Evolutionary conservation across 2,329 filamentous ascomycete genomes (phyloP).

Genomic region (Sclerotinia minor): DNA sequence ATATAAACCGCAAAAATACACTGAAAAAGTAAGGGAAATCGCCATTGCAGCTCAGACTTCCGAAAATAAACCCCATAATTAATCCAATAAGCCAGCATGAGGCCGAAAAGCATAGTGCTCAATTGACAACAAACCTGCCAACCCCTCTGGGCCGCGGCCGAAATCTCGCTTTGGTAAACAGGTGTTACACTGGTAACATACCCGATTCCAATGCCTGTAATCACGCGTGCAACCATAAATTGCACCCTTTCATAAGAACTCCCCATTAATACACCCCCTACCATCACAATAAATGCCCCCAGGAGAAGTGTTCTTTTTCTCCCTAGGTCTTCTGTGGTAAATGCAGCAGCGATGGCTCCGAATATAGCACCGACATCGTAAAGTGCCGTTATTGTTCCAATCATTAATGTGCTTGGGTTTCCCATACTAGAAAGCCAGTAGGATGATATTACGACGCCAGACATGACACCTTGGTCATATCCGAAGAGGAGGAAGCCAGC

Average conservation of each 20-base stretch:
- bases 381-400: background rate
- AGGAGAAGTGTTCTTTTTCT: background rate
- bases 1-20: constrained; percentile 78
- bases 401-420: constrained; percentile 10
- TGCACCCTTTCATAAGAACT: background rate
- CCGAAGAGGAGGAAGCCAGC: constrained; percentile 80
- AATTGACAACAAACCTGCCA: background rate
- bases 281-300: background rate
- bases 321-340: background rate
- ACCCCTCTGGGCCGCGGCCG: background rate
- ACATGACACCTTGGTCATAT: constrained; percentile 86
- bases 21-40: background rate
- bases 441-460: constrained; percentile 52
- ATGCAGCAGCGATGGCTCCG: constrained; percentile 13
- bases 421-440: constrained; percentile 18
- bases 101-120: background rate
- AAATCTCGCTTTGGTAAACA: background rate
- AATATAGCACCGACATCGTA: constrained; percentile 5
- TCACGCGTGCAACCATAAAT: background rate
- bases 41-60: background rate
- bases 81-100: background rate
- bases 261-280: background rate
- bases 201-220: background rate
- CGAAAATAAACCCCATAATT: background rate
- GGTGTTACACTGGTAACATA: background rate